Conservation (phyloP, 257 asterid genomes). For the Solanum pimpinellifolium region DNA sequence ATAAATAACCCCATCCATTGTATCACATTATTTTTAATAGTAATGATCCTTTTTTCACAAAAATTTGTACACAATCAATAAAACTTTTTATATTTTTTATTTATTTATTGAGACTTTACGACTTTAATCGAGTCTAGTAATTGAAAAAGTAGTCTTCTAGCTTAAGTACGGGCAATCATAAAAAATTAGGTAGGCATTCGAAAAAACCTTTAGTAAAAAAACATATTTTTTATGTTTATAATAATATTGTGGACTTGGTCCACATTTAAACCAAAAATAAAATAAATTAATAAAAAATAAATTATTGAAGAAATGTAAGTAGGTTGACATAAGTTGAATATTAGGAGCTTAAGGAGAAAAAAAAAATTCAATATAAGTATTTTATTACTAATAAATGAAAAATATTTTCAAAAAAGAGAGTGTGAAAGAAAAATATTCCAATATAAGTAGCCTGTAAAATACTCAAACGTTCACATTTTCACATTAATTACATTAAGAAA, state of each 20-base stretch:
- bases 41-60: not conserved
- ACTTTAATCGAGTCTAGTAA: not conserved
- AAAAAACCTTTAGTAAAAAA: not conserved
- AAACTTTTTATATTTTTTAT: not conserved
- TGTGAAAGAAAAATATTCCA: not conserved
- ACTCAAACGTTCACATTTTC: not conserved
- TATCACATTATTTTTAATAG: too few relatives aligned
- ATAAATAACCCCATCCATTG: rapidly evolving
- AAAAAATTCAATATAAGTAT: not conserved
- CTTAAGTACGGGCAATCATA: not conserved
- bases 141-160: not conserved
- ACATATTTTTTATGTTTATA: too few relatives aligned
- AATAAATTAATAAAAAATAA: not conserved
- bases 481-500: not conserved
- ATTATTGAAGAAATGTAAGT: not conserved
- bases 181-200: not conserved
- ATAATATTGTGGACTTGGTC: too few relatives aligned
- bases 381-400: not conserved
- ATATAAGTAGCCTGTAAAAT: not conserved
- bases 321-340: not conserved
- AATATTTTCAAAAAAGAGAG: not conserved
- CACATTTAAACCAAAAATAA: too few relatives aligned
- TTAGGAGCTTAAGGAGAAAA: not conserved
- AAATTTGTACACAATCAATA: not conserved
- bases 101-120: not conserved